These are phyloP conservation scores for Trichoderma sp. DNA, from an alignment of 2,329 filamentous ascomycete genomes.

Conservation along the genomic window DNA sequence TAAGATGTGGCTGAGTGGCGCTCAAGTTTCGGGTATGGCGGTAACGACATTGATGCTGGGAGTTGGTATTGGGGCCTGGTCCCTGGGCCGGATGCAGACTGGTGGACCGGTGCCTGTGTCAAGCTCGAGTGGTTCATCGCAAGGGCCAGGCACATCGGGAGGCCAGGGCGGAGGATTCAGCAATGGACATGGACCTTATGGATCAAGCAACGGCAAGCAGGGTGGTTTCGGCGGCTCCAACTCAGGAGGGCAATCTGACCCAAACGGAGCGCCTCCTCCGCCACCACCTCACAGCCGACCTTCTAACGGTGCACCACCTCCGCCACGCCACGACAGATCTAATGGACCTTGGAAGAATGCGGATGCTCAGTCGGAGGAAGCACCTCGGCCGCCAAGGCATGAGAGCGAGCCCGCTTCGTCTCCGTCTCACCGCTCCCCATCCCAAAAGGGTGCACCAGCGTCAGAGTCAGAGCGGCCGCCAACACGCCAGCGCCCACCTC, in stretches of 20 bases:
- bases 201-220: constrained; percentile 21
- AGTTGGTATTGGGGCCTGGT: constrained; percentile 79
- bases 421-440: constrained; percentile 25
- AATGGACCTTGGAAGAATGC: constrained; percentile 18
- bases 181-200: constrained; percentile 16
- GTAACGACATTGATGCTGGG: constrained; percentile 72
- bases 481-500: constrained; percentile 32
- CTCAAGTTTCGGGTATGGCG: constrained; percentile 73
- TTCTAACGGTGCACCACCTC: constrained; percentile 12
- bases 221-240: constrained; percentile 32
- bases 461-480: constrained; percentile 30
- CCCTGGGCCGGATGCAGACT: constrained; percentile 49
- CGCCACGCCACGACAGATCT: constrained; percentile 27
- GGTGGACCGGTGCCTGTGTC: constrained; percentile 32
- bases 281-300: constrained; percentile 26
- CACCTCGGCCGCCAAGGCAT: constrained; percentile 15
- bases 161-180: constrained; percentile 13
- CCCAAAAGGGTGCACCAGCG: constrained; percentile 25
- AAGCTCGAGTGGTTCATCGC: constrained; percentile 16
- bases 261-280: constrained; percentile 22
- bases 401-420: constrained; percentile 9
- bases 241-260: constrained; percentile 29
- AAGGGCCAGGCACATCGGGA: constrained; percentile 24
- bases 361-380: constrained; percentile 7
- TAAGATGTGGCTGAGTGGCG: constrained; percentile 71